Base-by-base conservation (phyloP, 305 asterid species). In the Fraxinus greggii region DNA sequence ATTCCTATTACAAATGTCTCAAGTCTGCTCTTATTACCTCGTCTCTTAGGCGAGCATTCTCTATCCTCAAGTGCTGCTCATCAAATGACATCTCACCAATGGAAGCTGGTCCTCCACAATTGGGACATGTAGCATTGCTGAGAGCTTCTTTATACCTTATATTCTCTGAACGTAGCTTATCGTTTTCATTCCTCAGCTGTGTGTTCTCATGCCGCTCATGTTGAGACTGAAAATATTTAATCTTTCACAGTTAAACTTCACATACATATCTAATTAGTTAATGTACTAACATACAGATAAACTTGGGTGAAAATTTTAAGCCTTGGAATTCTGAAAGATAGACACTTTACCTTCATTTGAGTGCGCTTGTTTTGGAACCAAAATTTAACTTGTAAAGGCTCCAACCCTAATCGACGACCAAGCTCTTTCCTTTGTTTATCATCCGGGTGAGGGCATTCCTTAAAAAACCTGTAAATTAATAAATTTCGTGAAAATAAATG, bases 331-430 rank as follows among this genome's bases (percentile, higher is more conserved):
- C 67, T 32, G 59, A 75, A 40, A 40, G 61, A 36, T 8, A 38
- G 15, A 1, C 69, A 31, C 0, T 5, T 61, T 61, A 92, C 98
- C 98, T 95, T 95, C 98, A 95, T 93, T 69, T 95, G 98, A 0
- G 98, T 95, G 29, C 98, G 97, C 80, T 95, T 95, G 88, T 94
- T 95, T 82, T 95, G 99, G 83, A 95, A 95, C 99, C 99, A 95
- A 86, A 95, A 95, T 65, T 95, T 95, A 3, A 94, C 90, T 81
- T 95, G 98, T 90, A 93, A 87, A 19, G 97, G 99, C 80, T 90
- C 97, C 26, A 95, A 80, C 7, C 80, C 83, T 77, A 95, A 80
- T 24, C 95, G 83, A 26, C 94, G 92, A 19, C 99, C 97, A 1
- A 95, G 90, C 85, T 93, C 98, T 76, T 93, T 95, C 89, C 98